Base-by-base conservation (phyloP, 495 filamentous ascomycete genomes). In the Talaromyces wortmannii region DNA sequence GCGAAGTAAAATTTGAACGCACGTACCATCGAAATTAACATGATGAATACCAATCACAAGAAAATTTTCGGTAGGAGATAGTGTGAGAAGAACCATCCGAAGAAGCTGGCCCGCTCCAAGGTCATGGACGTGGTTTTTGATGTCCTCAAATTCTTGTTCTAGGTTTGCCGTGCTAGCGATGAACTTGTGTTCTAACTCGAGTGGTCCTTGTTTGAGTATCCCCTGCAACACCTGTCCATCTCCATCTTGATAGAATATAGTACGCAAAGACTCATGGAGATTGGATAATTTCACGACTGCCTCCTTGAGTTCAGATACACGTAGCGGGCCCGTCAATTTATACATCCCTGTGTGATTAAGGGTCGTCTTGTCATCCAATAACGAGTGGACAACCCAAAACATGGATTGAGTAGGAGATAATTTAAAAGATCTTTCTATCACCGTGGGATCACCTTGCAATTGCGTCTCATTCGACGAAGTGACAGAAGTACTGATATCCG, bases 21-120 rank as follows among this genome's bases (percentile, higher is more conserved):
- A 72, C 15, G 73, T 58, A 0, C 74, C 76, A 53, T 82, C 79
- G 62, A 80, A 75, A 42, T 62, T 55, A 55, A 82, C 79, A 51
- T 82, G 79, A 33, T 77, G 73, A 49, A 66, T 75, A 11, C 55
- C 58, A 29, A 74, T 43, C 1, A 77, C 33, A 0, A 75, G 48
- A 57, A 62, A 69, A 50, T 73, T 62, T 4, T 48, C 40, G 6
- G 53, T 54, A 2, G 53, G 40, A 0, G 48, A 47, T 3, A 62
- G 29, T 0, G 61, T 58, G 7, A 75, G 57, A 2, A 74, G 55
- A 0, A 63, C 36, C 0, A 74, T 18, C 16, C 64, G 57, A 10
- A 75, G 57, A 0, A 57, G 46, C 7, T 74, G 61, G 1, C 72
- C 72, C 3, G 51, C 48, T 7, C 64, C 62, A 7, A 76, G 53